Base-by-base conservation (phyloP, 805 yeast species). In the Kodamaea restingae region DNA sequence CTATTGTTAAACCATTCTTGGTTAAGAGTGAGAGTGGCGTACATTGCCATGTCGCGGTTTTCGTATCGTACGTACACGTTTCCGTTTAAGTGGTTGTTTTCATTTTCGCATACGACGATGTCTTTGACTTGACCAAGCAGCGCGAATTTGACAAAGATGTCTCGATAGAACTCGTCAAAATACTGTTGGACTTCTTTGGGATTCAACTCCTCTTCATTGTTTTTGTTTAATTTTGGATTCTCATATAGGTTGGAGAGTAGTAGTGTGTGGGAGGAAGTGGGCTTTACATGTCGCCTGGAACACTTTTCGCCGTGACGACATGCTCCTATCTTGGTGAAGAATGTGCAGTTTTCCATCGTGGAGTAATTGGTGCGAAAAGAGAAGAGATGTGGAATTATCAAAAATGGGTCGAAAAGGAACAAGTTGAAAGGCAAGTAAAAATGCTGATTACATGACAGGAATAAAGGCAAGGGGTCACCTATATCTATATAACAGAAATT, bases 281-380 rank as follows among this genome's bases (percentile, higher is more conserved):
- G 96, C 49, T 74, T 74, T 15, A 74, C 67, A 58, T 88, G 90
- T 41, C 72, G 73, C 51, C 91, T 69, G 7, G 88, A 80, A 52
- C 98, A 90, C 50, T 81, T 82, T 42, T 81, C 88, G 0, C 96
- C 96, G 58, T 90, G 96, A 43, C 96, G 71, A 53, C 98, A 90
- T 0, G 96, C 95, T 0, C 98, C 98, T 21, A 88, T 85, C 56
- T 83, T 86, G 45, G 73, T 69, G 55, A 80, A 88, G 55, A 88
- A 88, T 27, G 77, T 66, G 47, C 82, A 76, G 26, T 25, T 18
- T 30, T 30, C 32, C n/a, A 30, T 18, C 31, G 15, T 28, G 31
- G 21, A n/a, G 27, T 10, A 25, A n/a, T 25, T 25, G 11, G 12
- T 25, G 12, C 8, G 31, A 27, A 27, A 27, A 27, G 17, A n/a